Percentiles rank a stretch among this genome's conserved stretches.
These are phyloP conservation scores for Coemansia sp. DNA, from an alignment of 192 early-diverging fungal species.

Conservation along the genomic window DNA sequence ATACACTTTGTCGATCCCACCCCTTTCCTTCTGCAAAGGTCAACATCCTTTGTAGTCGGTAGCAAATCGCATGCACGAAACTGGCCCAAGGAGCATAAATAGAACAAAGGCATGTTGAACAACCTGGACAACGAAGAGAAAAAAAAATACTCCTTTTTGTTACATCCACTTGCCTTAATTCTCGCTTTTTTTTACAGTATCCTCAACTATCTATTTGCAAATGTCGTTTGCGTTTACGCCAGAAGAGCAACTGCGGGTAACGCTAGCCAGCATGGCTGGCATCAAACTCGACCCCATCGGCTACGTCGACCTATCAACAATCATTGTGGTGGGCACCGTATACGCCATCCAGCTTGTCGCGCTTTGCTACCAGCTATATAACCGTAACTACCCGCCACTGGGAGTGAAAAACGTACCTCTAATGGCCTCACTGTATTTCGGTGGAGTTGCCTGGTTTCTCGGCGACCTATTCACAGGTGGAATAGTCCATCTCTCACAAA, in stretches of 20 bases:
- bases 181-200: no score
- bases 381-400: constrained; percentile 16
- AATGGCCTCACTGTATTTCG: constrained; percentile 5
- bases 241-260: constrained; percentile 8
- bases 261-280: not conserved
- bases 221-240: constrained; percentile 16
- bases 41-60: no score
- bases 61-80: no score
- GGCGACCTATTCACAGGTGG: constrained; percentile 22
- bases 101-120: no score
- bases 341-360: constrained; percentile 7
- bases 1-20: no score
- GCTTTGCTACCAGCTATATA: constrained; percentile 12
- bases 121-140: no score
- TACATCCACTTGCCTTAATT: not conserved
- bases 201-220: no score
- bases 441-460: constrained; percentile 5
- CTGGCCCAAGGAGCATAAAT: no score
- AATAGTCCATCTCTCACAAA: constrained; percentile 8
- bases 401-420: constrained; percentile 19
- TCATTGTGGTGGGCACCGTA: constrained; percentile 5
- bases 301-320: constrained; percentile 18
- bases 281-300: constrained; percentile 19
- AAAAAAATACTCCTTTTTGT: not conserved
- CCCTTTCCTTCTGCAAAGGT: no score